Evolutionary conservation across 208 protist genomes (phyloP), one percentile per base, ranked within the genome.

Genomic region (Herpetomonas muscarum): DNA sequence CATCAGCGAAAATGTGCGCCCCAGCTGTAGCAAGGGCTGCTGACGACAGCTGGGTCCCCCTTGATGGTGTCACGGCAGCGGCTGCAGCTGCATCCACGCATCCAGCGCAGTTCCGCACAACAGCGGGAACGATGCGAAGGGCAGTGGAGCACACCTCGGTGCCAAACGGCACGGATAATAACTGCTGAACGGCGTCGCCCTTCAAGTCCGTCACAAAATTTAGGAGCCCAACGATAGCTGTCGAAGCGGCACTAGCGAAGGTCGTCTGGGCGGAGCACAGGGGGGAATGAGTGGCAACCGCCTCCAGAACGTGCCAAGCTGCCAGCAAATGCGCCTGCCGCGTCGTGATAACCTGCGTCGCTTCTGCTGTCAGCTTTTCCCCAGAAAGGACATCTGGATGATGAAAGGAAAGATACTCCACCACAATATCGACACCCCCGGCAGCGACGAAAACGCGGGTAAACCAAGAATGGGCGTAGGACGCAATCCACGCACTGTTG

Each of bases 281-380:
- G 34, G 15, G 7, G 10, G 34, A 39, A 24, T 29, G 36, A 32
- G 15, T 51, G 41, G 17, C 19, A 21, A 60, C 34, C 56, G 19
- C 61, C 30, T 0, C 55, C 7, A 1, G 56, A 39, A 10, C 60
- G 30, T 45, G 57, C 34, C 34, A 39, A 15, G 34, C 34, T 39
- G 34, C 7, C 34, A 39, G 34, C 34, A 39, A 15, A 39, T 15
- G 34, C 15, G 10, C 34, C 15, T 39, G 34, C 10, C 34, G 34
- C 34, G 15, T 39, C 34, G 34, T 15, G 15, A 17, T 39, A 7
- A 15, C 34, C 34, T 39, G 34, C 34, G 34, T 15, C 34, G 7
- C 34, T 39, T 7, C 34, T 15, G 7, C 34, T n/a, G n/a, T n/a
- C n/a, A n/a, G n/a, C n/a, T n/a, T n/a, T n/a, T n/a, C n/a, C n/a